phyloP scores from a whole-genome alignment of 2,329 filamentous ascomycete genomes.

The Calonectria leucothoes region DNA sequence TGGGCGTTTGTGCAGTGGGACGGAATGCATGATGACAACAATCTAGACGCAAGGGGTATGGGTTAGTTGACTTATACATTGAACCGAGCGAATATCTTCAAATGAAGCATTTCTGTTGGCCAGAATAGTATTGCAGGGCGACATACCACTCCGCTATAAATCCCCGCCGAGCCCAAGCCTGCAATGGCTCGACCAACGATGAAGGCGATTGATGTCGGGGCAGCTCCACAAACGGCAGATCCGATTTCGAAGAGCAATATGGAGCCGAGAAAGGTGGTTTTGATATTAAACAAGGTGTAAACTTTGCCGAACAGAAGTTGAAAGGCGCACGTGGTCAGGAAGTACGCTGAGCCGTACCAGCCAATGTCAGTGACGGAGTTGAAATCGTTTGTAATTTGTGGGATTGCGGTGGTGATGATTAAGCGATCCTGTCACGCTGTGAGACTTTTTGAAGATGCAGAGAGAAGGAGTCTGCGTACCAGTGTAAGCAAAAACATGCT shows the following conservation, averaged over 20 bases:
- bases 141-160: conserved; percentile 58
- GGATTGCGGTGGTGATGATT: conserved; percentile 27
- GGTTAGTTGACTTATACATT: conserved; percentile 56
- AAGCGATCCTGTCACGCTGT: neutral
- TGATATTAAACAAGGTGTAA: conserved; percentile 53
- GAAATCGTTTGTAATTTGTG: conserved; percentile 46
- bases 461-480: neutral
- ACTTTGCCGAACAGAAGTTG: conserved; percentile 53
- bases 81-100: conserved; percentile 28
- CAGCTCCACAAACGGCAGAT: conserved; percentile 45
- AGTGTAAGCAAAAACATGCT: neutral
- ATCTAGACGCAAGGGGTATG: neutral
- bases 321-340: conserved; percentile 51
- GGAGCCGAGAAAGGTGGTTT: conserved; percentile 33
- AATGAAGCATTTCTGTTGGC: conserved; percentile 32
- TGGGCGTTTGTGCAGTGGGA: conserved; percentile 52
- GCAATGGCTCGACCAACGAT: conserved; percentile 64
- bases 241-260: conserved; percentile 44
- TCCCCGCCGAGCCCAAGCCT: conserved; percentile 62
- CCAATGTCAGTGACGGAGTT: conserved; percentile 44
- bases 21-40: conserved; percentile 38
- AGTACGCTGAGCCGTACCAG: conserved; percentile 50
- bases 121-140: no score
- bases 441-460: neutral
- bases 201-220: conserved; percentile 55